Percentiles rank a stretch among this genome's conserved stretches.
These are phyloP conservation scores for Haplosporangium sp. DNA, from an alignment of 371 early-diverging fungal species.

Conservation along the genomic window DNA sequence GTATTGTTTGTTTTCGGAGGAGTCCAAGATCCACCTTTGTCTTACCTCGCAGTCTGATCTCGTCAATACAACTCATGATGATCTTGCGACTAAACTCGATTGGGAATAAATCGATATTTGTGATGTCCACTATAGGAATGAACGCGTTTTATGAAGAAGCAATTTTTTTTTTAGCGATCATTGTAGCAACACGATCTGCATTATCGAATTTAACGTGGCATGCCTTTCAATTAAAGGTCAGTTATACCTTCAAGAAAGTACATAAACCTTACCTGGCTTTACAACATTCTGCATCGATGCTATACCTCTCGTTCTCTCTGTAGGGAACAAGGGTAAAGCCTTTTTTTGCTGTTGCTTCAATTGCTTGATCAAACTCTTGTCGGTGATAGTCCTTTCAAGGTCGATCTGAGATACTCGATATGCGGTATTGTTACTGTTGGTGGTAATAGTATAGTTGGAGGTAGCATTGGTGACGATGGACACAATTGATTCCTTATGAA, in stretches of 20 bases:
- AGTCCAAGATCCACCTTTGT: not conserved
- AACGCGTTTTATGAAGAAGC: not conserved
- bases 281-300: conserved; percentile 15
- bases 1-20: not conserved
- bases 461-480: conserved; percentile 3
- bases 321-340: conserved; percentile 42
- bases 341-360: conserved; percentile 24
- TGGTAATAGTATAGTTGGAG: conserved; percentile 2
- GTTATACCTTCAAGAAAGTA: not conserved
- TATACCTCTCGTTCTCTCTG: conserved; percentile 36
- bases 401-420: conserved; percentile 2
- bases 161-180: too few relatives aligned
- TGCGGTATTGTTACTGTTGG: not conserved
- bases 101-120: conserved; percentile 43
- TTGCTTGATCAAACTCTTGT: conserved; percentile 17
- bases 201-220: not conserved
- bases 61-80: conserved; percentile 50
- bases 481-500: not conserved
- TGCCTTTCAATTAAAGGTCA: conserved; percentile 6
- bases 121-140: conserved; percentile 27
- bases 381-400: conserved; percentile 15
- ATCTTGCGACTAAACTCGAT: conserved; percentile 45
- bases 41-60: conserved; percentile 53
- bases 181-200: not conserved
- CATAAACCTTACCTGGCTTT: conserved; percentile 36